Percentiles rank a stretch among this genome's conserved stretches.
Evolutionary conservation across 1,284 basidiomycete species (phyloP).

Genomic region (Melampsora abietis-canadensis): DNA sequence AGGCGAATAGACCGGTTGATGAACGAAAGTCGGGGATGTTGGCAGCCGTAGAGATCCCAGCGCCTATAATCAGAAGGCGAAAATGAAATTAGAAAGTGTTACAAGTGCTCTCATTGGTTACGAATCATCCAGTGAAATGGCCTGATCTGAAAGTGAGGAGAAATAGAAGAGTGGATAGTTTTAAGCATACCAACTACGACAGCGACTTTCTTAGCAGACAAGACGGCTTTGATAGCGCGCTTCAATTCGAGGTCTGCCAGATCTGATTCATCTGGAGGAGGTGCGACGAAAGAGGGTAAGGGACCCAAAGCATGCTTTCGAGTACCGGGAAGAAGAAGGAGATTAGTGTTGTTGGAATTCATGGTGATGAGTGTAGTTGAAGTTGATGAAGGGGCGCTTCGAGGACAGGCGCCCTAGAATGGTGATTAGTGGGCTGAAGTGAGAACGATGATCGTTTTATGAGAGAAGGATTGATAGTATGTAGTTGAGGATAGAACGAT

Average conservation of each 20-base stretch:
- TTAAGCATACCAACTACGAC: conserved; percentile 36
- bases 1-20: conserved; percentile 73
- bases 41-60: conserved; percentile 83
- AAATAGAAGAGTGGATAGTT: background rate
- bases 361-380: background rate
- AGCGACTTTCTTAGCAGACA: conserved; percentile 39
- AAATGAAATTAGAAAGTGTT: conserved; percentile 24
- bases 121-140: background rate
- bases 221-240: conserved; percentile 38
- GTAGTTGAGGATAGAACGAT: too few species aligned
- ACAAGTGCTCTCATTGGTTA: background rate
- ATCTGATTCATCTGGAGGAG: conserved; percentile 4
- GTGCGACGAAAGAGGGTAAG: conserved; percentile 34
- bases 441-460: too few species aligned
- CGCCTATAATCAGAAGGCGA: conserved; percentile 60
- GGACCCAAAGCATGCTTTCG: conserved; percentile 21
- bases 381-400: background rate
- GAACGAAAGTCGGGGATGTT: conserved; percentile 92
- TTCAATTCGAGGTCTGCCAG: conserved; percentile 15
- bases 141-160: background rate
- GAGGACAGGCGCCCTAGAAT: too few species aligned
- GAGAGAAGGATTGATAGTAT: too few species aligned
- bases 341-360: conserved; percentile 14
- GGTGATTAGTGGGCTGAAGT: too few species aligned
- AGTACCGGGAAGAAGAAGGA: conserved; percentile 31